Evolutionary conservation across 345 rosid genomes (phyloP).

Genomic region (Pistacia vera): DNA sequence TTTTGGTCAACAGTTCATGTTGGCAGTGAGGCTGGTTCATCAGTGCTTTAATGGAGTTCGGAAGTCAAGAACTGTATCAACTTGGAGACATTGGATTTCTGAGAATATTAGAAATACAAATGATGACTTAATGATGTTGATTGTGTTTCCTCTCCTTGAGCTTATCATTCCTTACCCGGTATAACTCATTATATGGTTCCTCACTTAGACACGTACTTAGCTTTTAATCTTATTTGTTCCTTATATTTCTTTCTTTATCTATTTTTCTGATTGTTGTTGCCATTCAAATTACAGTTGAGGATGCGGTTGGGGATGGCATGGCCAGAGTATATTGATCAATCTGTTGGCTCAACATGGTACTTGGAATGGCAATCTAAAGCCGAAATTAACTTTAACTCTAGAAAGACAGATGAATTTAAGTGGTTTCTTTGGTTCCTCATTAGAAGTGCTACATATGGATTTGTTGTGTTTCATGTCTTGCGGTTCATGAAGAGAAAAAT

Average conservation of each 20-base stretch:
- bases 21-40: conserved; percentile 52
- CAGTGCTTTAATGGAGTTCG: conserved; percentile 57
- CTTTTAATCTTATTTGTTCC: conserved; percentile 9
- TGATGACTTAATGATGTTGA: conserved; percentile 70
- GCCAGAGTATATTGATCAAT: conserved; percentile 82
- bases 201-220: conserved; percentile 1
- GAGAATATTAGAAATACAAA: conserved; percentile 56
- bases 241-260: background rate
- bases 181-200: conserved; percentile 23
- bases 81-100: conserved; percentile 45
- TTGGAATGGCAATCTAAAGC: conserved; percentile 84
- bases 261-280: conserved; percentile 10
- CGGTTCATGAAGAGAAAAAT: conserved; percentile 69
- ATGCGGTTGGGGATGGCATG: conserved; percentile 84
- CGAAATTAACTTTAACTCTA: conserved; percentile 64
- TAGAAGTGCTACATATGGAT: conserved; percentile 63
- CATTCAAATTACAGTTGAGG: conserved; percentile 53
- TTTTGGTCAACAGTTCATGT: conserved; percentile 71
- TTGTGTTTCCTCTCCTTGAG: conserved; percentile 70
- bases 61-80: conserved; percentile 53
- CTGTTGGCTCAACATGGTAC: conserved; percentile 85
- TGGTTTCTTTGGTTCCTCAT: conserved; percentile 77
- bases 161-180: conserved; percentile 78
- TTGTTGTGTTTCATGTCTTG: conserved; percentile 59
- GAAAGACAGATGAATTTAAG: conserved; percentile 50